Conservation (phyloP, 139 green algal species). For the Limnomonas spitsbergensis region DNA sequence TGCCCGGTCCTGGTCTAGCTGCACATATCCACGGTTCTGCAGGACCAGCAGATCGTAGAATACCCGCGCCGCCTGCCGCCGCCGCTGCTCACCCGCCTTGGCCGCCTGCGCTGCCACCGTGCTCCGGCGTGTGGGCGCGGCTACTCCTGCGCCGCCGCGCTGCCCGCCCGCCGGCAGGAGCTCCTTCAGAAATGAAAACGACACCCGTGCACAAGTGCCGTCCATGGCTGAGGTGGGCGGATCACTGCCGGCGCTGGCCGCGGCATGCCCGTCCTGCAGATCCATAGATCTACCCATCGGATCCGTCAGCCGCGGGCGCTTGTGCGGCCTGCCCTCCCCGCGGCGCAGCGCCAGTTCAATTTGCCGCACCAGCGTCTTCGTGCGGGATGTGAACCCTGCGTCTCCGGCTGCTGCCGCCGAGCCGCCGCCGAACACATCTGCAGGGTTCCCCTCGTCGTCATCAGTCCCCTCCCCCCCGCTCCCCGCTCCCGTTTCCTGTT, state of each 20-base stretch:
- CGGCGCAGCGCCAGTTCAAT: neutral
- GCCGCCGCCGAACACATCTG: neutral
- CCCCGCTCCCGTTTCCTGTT: too few relatives aligned
- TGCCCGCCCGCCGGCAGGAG: too few relatives aligned
- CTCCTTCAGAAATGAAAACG: neutral
- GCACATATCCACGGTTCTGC: conserved; percentile 1
- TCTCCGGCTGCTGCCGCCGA: neutral
- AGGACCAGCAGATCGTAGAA: conserved; percentile 20
- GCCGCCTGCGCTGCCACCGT: neutral
- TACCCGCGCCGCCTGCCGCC: neutral
- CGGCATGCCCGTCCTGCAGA: too few relatives aligned
- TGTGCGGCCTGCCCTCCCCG: too few relatives aligned
- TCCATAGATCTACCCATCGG: too few relatives aligned
- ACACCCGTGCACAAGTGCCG: neutral
- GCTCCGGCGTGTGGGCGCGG: neutral
- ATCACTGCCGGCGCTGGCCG: too few relatives aligned
- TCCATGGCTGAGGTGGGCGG: neutral
- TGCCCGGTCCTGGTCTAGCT: neutral
- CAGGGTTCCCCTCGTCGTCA: too few relatives aligned
- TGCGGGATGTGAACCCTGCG: neutral
- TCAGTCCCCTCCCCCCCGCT: neutral
- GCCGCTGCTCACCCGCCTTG: neutral
- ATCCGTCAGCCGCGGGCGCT: too few relatives aligned
- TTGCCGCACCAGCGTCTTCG: neutral
- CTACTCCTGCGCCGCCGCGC: neutral